Base-by-base conservation (phyloP, 169 alveolate species). In the Ichthyophthirius multifiliis region DNA sequence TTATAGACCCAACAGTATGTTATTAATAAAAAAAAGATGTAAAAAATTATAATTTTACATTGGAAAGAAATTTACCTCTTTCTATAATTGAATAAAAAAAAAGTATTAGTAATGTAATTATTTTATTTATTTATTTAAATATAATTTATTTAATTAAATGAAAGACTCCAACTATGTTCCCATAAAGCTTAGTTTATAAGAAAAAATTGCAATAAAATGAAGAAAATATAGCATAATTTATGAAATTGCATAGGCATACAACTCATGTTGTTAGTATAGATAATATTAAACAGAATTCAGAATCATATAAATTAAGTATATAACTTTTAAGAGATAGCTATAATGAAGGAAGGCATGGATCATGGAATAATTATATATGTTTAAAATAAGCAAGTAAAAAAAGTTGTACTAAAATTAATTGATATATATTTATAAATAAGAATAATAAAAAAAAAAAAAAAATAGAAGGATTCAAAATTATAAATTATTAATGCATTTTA, bases 301-400 rank as follows among this genome's bases (percentile, higher is more conserved):
- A 86, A 10, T 85, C 89, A 18, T 43, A 41, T 44, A 89, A 85
- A 43, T 20, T 88, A 13, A 27, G 73, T 35, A 65, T 79, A 0
- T 44, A 76, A n/a, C 45, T 92, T 15, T 67, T 92, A 30, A 86
- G 96, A 75, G 82, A 92, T 78, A 13, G 16, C 9, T 92, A 92
- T 71, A 91, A 89, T 46, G 94, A 89, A 64, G 96, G 96, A 30
- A 85, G 94, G 78, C 76, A 74, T 47, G 95, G 95, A 23, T 83
- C 86, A n/a, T 92, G 96, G 96, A 83, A 92, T 67, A 92, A 92
- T 55, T 92, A 92, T 73, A 74, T 83, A 23, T 67, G 92, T 43
- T 77, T 84, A 15, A 82, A 86, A 63, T 83, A 84, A 30, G 82
- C 75, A 71, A n/a, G n/a, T n/a, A n/a, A n/a, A n/a, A n/a, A n/a